Evolutionary conservation across 1,284 basidiomycete genomes (phyloP), one percentile per base, ranked within the genome.

Genomic region (Boletus sp.): DNA sequence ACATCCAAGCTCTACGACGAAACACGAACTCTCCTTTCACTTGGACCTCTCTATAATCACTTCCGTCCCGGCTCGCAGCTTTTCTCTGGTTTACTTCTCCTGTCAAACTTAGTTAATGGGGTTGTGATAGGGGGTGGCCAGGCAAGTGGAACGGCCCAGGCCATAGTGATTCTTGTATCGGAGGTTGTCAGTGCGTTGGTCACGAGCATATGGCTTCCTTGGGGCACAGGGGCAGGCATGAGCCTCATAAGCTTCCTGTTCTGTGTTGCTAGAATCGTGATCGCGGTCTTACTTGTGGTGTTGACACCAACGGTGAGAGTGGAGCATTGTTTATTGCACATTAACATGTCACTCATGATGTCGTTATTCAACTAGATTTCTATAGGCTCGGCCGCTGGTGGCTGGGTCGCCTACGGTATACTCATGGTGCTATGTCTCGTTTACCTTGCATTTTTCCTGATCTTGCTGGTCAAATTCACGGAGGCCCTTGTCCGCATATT

Each of bases 181-280:
- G 95, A 97, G 73, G 88, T 97, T 21, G 81, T 82, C 35, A 86
- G 89, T 47, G 91, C 94, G 8, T 79, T 97, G 56, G 84, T 93
- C 35, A 97, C 95, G 46, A 94, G 91, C 61, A 81, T 97, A 46
- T 97, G 95, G 94, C 83, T 96, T 60, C 95, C 96, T 21, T 98
- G 96, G 96, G 95, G 93, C 46, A 91, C 93, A 58, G 95, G 96
- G 5, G 95, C 96, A 2, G 93, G 94, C 66, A 98, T 98, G 96
- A 96, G 95, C 19, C 83, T 94, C 25, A 88, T 95, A 61, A 94
- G 92, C 74, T 97, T 97, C 78, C 79, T 97, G 68, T 89, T 96
- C 65, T 95, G 93, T 62, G 92, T 97, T 5, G 86, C 92, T 35
- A 83, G 97, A 65, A 95, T 98, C 69, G 89, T 95, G 23, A 87